These are phyloP conservation scores for Nidula niveotomentosa DNA, from an alignment of 1,284 basidiomycete species.

Conservation along the genomic window DNA sequence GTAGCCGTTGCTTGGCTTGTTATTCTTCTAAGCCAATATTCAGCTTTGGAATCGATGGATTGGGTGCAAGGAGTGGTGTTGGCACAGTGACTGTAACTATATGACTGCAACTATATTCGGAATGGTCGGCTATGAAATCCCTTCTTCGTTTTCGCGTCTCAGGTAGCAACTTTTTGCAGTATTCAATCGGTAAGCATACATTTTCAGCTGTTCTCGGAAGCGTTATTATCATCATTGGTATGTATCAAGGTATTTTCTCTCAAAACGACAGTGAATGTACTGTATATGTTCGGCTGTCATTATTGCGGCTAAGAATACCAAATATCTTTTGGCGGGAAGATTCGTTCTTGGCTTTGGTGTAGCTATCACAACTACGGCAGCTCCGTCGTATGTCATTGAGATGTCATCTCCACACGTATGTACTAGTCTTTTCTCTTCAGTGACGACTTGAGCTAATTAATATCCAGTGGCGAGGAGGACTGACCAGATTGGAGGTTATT, in stretches of 20 bases:
- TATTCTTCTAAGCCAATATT: slow-evolving; percentile 31
- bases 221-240: slow-evolving; percentile 40
- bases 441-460: background rate
- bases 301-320: slow-evolving; percentile 36
- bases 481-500: slow-evolving; percentile 47
- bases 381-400: slow-evolving; percentile 48
- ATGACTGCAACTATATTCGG: slow-evolving; percentile 37
- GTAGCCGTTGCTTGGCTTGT: background rate
- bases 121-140: slow-evolving; percentile 25
- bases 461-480: slow-evolving; percentile 55
- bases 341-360: slow-evolving; percentile 54
- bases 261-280: background rate
- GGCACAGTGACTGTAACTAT: slow-evolving; percentile 22
- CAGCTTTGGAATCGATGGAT: slow-evolving; percentile 35
- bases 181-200: slow-evolving; percentile 25
- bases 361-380: slow-evolving; percentile 46
- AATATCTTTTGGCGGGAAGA: slow-evolving; percentile 43
- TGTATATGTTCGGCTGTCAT: slow-evolving; percentile 38
- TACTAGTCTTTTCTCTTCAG: background rate
- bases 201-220: slow-evolving; percentile 27
- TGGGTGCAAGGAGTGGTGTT: slow-evolving; percentile 39
- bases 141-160: background rate
- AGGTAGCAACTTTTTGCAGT: slow-evolving; percentile 15
- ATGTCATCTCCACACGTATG: slow-evolving; percentile 57
- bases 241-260: background rate